These are phyloP conservation scores for Alloteropsis semialata DNA, from an alignment of 176 grass and related monocot genomes.

Conservation along the genomic window DNA sequence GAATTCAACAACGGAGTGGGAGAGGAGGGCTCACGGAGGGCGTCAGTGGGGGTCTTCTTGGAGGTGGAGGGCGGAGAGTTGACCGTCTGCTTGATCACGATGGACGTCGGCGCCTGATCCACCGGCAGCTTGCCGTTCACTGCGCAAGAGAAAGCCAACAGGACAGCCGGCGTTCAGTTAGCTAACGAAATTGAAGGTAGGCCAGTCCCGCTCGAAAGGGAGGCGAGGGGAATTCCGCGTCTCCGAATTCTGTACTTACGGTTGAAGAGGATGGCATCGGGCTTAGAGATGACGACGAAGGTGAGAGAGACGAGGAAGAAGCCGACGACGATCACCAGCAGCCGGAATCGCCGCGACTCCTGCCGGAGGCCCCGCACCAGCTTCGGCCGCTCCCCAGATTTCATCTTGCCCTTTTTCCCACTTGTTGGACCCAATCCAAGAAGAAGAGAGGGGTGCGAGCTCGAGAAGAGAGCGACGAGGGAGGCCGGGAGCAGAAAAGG, in stretches of 20 bases:
- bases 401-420: slow-evolving; percentile 29
- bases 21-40: slow-evolving; percentile 8
- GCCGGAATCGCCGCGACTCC: slow-evolving; percentile 59
- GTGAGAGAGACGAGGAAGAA: slow-evolving; percentile 81
- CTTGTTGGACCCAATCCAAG: background rate
- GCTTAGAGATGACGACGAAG: slow-evolving; percentile 78
- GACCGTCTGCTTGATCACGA: slow-evolving; percentile 44
- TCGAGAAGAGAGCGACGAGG: background rate
- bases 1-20: background rate
- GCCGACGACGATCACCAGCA: slow-evolving; percentile 59
- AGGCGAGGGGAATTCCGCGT: background rate
- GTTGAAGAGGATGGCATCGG: slow-evolving; percentile 61
- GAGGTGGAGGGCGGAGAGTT: background rate
- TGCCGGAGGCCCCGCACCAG: slow-evolving; percentile 51
- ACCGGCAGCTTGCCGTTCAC: slow-evolving; percentile 56
- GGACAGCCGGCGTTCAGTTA: background rate
- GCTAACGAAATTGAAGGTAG: background rate
- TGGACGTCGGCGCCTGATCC: slow-evolving; percentile 42
- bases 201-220: background rate
- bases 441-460: background rate
- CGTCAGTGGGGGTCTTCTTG: slow-evolving; percentile 6
- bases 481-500: background rate
- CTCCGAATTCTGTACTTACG: background rate
- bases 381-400: slow-evolving; percentile 67
- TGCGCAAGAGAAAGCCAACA: background rate